Conservation (phyloP, 2,329 filamentous ascomycete species). For the Xylaria sp. region DNA sequence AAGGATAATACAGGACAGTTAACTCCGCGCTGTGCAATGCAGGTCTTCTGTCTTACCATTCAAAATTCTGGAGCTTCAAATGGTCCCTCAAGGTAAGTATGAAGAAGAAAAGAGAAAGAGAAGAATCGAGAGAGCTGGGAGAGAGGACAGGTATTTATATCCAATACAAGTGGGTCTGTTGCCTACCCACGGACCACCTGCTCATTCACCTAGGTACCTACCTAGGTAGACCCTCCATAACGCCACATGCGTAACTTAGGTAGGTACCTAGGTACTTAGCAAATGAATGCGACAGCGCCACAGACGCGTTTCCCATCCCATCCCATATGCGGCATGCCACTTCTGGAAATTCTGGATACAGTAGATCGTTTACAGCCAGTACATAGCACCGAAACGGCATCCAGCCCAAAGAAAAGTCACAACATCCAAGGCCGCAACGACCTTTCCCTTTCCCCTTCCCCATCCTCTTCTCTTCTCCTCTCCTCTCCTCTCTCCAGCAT, state of each 20-base stretch:
- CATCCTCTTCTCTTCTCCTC: not conserved
- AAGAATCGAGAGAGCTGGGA: constrained; percentile 28
- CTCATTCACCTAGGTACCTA: too few relatives aligned
- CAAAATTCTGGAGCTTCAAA: constrained; percentile 57
- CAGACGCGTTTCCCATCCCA: constrained; percentile 20
- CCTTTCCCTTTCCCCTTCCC: too few relatives aligned
- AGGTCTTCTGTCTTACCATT: constrained; percentile 57
- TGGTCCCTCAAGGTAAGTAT: constrained; percentile 63
- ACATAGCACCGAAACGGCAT: not conserved
- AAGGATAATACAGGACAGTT: constrained; percentile 61
- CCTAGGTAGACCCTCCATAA: too few relatives aligned
- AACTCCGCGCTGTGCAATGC: constrained; percentile 65
- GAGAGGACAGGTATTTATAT: constrained; percentile 1
- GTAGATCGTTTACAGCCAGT: not conserved
- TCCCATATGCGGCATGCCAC: constrained; percentile 8
- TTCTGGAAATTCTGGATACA: constrained; percentile 25
- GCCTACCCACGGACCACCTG: too few relatives aligned
- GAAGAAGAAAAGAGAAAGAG: constrained; percentile 53
- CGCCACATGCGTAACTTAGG: not conserved
- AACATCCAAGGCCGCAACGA: constrained; percentile 9
- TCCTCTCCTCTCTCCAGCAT: too few relatives aligned
- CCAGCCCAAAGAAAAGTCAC: constrained; percentile 8
- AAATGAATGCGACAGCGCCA: not conserved
- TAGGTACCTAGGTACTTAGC: not conserved
- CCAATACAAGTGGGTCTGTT: not conserved